phyloP scores from a whole-genome alignment of 345 rosid species.

The Populus deltoides region DNA sequence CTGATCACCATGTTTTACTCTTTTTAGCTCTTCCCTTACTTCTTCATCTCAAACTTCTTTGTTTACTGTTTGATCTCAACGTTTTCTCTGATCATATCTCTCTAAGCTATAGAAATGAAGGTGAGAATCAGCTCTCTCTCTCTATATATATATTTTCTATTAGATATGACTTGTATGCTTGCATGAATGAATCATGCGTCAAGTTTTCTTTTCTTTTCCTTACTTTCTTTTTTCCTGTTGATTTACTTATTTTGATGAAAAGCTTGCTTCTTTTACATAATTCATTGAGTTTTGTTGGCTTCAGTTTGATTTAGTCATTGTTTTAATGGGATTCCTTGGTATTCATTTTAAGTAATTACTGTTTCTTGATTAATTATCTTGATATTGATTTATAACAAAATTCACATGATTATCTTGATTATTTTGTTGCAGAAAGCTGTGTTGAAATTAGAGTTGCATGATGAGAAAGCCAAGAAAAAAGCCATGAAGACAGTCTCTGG shows the following conservation, averaged over 20 bases:
- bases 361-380: background rate
- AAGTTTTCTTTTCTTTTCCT: background rate
- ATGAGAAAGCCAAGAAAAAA: conserved; percentile 25
- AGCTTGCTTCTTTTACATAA: too few species aligned
- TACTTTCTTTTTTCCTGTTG: too few species aligned
- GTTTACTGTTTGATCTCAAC: too few species aligned
- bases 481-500: conserved; percentile 36
- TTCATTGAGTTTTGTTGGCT: background rate
- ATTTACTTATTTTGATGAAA: too few species aligned
- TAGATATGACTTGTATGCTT: too few species aligned
- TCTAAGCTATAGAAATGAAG: too few species aligned
- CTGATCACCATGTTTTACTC: too few species aligned
- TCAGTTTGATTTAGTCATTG: background rate
- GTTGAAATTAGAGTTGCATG: conserved; percentile 27
- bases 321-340: background rate
- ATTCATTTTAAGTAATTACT: background rate
- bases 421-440: conserved; percentile 4
- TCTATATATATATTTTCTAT: too few species aligned
- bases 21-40: too few species aligned
- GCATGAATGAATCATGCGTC: too few species aligned
- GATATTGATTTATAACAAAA: background rate
- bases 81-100: too few species aligned
- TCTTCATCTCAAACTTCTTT: too few species aligned
- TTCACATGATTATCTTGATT: background rate
- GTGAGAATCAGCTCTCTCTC: background rate